Percentiles rank a stretch among this genome's conserved stretches.
These are phyloP conservation scores for Fusarium sp. DNA, from an alignment of 2,329 filamentous ascomycete species.

Conservation along the genomic window DNA sequence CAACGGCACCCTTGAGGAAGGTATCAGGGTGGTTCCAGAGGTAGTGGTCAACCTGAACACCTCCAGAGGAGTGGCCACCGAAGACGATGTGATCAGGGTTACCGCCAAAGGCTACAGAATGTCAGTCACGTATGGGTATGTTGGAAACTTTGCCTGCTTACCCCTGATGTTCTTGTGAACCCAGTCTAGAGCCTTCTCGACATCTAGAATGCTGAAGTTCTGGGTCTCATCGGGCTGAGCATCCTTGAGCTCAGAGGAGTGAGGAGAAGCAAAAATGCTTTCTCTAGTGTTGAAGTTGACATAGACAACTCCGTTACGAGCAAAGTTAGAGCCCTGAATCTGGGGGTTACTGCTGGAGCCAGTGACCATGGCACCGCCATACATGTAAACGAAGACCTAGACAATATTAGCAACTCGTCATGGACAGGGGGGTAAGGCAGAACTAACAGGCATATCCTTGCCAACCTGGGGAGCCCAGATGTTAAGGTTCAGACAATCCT, in stretches of 20 bases:
- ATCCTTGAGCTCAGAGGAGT: constrained; percentile 54
- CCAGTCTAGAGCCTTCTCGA: constrained; percentile 47
- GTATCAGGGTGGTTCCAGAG: constrained; percentile 56
- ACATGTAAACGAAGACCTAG: constrained; percentile 56
- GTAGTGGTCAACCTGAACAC: constrained; percentile 57
- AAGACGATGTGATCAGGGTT: constrained; percentile 60
- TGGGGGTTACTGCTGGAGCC: constrained; percentile 57
- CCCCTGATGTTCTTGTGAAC: constrained; percentile 42
- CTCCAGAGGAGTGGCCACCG: constrained; percentile 56
- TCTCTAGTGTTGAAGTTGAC: constrained; percentile 57
- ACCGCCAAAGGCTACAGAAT: constrained; percentile 55
- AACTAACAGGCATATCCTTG: constrained; percentile 48
- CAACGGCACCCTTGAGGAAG: constrained; percentile 54
- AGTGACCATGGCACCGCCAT: constrained; percentile 52
- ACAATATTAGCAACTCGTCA: not conserved
- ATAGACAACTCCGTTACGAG: constrained; percentile 53
- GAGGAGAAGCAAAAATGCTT: constrained; percentile 59
- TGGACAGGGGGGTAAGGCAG: not conserved
- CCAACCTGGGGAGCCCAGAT: constrained; percentile 50
- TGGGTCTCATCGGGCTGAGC: constrained; percentile 35
- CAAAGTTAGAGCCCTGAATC: constrained; percentile 53
- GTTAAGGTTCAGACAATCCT: constrained; percentile 60
- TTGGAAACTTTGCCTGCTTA: not conserved
- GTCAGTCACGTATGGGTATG: constrained; percentile 5
- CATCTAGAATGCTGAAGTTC: constrained; percentile 46